Base-by-base conservation (phyloP, 192 early-diverging fungal species). In the Gorgonomyces haynaldii region DNA sequence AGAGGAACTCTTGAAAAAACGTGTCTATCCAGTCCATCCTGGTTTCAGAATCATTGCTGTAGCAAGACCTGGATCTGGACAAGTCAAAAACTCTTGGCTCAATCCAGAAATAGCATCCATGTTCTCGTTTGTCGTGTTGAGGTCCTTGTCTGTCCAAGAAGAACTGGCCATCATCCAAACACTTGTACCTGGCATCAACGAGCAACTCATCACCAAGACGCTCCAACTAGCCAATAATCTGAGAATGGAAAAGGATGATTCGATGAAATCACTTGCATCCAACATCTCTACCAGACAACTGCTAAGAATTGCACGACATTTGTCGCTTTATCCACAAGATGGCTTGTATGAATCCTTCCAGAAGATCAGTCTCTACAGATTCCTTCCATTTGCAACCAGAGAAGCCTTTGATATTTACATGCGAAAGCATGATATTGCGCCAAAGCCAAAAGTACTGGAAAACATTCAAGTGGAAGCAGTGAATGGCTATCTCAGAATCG, bases 41-140 rank as follows among this genome's bases (percentile, higher is more conserved):
- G 58, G 77, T 6, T 88, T 88, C 66, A 68, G 86, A 15, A 80
- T 88, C 51, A 73, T 88, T 26, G 80, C 78, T 15, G 64, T 81
- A 6, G 76, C 73, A 8, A 59, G 76, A 13, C 60, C 56, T 12
- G 52, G 42, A 2, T n/a, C 25, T 3, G 64, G 62, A 13, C 64
- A 64, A 7, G 60, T 57, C 42, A 66, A 71, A 9, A 71, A 68
- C 13, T 67, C 66, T 0, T 88, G 86, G 86, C 54, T 88, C 10
- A 70, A 70, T 1, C 72, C 78, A 9, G 86, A 88, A 57, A 65
- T 83, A 4, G 54, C 75, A 42, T 66, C 69, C 40, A 74, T 88
- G 75, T 84, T 85, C 54, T 67, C 70, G 9, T 86, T 84, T 49
- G 58, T 88, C 8, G 74, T 73, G 15, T 62, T 88, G 12, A 53